Base-by-base conservation (phyloP, 345 rosid species). In the Aquilaria malaccensis region DNA sequence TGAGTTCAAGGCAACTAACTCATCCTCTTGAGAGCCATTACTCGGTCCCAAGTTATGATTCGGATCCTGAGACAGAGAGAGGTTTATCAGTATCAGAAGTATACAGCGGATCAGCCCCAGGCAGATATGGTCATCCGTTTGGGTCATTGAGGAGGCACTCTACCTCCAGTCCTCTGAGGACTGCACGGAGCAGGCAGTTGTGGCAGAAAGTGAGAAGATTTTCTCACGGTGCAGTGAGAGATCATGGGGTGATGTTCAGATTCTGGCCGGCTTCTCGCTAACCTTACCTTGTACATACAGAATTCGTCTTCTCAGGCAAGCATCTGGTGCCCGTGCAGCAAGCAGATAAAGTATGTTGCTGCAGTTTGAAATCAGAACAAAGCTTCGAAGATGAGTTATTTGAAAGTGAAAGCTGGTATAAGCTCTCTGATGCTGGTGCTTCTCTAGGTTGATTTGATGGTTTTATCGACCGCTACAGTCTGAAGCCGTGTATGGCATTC, bases 141-240 rank as follows among this genome's bases (percentile, higher is more conserved):
- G 80, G 73, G 49, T 83, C 85, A 1, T 75, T 83, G 51, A 75
- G 88, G 73, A 80, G 86, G 68, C 72, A 74, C 52, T 81, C 92
- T 4, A 89, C 81, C 66, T 94, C 95, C 0, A 97, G 99, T 61
- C 95, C 91, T 0, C 32, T 85, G 77, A 76, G 59, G 61, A 70
- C 76, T 0, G 84, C 84, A 41, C 58, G 77, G 57, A 84, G 97
- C 55, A 70, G 71, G 55, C 70, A 56, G 50, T 83, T 85, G 30
- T 83, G 94, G 88, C 84, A 84, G 70, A 84, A 74, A 62, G 62
- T 81, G 71, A 79, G 85, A 71, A 75, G 85, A 67, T 64, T 81
- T 63, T 81, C 79, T 0, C 79, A 79, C 0, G 96, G 87, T 64
- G 85, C 89, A 69, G 80, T 72, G 58, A 87, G 95, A 13, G 96